A percentile compares a stretch with the other conserved stretches of the same genome.
Conservation (phyloP, 805 yeast species). For the Candida saitoana region DNA sequence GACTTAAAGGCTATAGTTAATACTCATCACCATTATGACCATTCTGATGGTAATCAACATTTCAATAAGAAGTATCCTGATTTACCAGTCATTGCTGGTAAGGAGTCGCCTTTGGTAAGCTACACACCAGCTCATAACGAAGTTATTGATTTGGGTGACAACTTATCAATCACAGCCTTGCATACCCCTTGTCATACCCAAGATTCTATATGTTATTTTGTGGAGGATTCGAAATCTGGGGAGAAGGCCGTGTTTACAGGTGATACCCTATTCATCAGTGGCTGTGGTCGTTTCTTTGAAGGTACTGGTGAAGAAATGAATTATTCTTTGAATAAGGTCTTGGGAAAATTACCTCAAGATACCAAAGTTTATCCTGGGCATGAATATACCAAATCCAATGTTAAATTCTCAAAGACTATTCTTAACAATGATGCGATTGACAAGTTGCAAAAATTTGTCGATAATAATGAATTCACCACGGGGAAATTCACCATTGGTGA, state of each 20-base stretch:
- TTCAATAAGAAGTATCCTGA: conserved; percentile 39
- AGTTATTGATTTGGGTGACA: conserved; percentile 57
- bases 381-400: conserved; percentile 85
- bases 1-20: conserved; percentile 77
- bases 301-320: conserved; percentile 84
- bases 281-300: conserved; percentile 96
- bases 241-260: conserved; percentile 87
- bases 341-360: conserved; percentile 60
- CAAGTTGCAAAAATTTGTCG: conserved; percentile 48
- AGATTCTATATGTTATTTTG: conserved; percentile 89
- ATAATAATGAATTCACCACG: conserved; percentile 66
- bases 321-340: conserved; percentile 51
- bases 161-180: conserved; percentile 67
- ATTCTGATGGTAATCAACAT: conserved; percentile 76
- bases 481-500: conserved; percentile 83
- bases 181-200: conserved; percentile 98
- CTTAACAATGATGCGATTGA: conserved; percentile 52
- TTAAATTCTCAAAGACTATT: conserved; percentile 68
- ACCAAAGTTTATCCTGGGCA: conserved; percentile 91
- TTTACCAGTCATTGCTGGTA: conserved; percentile 77
- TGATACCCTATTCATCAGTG: conserved; percentile 89
- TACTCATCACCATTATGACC: conserved; percentile 96
- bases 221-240: conserved; percentile 56
- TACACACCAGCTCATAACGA: conserved; percentile 66
- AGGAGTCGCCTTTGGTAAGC: conserved; percentile 69